Conservation (phyloP, 768 basidiomycete species). For the Russula dissimulans region DNA sequence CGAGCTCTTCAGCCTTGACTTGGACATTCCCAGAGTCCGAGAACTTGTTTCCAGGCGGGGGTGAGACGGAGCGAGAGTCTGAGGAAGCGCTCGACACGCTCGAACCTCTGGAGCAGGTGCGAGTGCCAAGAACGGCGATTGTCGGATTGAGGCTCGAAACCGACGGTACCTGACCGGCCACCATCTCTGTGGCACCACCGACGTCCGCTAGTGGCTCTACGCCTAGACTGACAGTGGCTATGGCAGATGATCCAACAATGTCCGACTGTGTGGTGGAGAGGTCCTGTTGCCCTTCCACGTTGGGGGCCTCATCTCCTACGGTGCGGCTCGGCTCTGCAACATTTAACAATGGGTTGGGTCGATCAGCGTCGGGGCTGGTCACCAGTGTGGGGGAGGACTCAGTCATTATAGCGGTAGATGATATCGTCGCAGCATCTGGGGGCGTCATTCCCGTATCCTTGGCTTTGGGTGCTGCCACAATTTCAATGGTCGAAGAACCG, state of each 20-base stretch:
- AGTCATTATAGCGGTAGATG: not conserved
- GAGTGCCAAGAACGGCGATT: conserved; percentile 1
- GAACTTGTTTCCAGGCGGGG: not conserved
- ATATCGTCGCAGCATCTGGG: not conserved
- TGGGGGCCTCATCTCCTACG: too few species aligned
- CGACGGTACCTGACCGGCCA: not conserved
- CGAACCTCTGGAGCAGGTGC: not conserved
- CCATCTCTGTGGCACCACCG: not conserved
- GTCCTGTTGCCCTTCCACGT: not conserved
- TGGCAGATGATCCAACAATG: not conserved
- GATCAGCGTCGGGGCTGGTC: not conserved
- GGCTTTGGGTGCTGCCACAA: not conserved
- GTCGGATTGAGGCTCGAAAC: not conserved
- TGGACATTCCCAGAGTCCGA: not conserved
- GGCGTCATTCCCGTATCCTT: not conserved
- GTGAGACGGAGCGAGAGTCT: conserved; percentile 2
- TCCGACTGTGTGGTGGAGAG: not conserved
- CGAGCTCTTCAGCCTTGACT: not conserved
- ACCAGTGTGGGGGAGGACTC: not conserved
- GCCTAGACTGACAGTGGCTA: not conserved
- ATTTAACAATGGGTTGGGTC: not conserved
- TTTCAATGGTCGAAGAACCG: not conserved
- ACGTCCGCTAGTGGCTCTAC: not conserved
- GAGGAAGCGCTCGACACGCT: not conserved
- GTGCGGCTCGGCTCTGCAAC: not conserved